Evolutionary conservation across 306 rosid genomes (phyloP), one percentile per base, ranked within the genome.

Genomic region (Glycine tomentella): DNA sequence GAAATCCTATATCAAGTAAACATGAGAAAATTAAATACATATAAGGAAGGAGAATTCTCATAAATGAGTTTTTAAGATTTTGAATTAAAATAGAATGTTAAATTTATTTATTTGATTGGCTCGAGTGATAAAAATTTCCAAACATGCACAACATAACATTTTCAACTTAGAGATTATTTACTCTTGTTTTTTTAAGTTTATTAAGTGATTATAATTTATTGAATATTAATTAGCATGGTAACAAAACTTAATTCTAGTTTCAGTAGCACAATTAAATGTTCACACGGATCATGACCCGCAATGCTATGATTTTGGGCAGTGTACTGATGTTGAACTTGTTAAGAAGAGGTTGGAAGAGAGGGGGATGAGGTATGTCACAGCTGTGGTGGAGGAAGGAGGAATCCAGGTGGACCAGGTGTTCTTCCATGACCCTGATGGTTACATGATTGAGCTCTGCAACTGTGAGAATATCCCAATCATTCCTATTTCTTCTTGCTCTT

Each of bases 341-440:
- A 89, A 90, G 87, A 90, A 83, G 79, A 89, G 88, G 91, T 83
- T 92, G 38, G 91, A 90, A 74, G 91, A 89, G 4, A 91, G 87
- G 90, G 95, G 91, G 7, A 89, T 92, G 90, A 92, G 86, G 73
- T 90, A 87, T 12, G 95, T 86, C 38, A 90, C 95, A 9, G 97
- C 95, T 0, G 50, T 89, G 85, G 97, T 92, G 15, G 93, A 90
- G 58, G 97, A 90, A 0, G 89, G 79, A 13, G 97, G 92, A 40
- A 49, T 4, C 13, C 85, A 78, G 81, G 95, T 92, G 68, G 93
- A 92, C 10, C 97, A 90, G 65, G 92, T 92, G 78, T 92, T 92
- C 84, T 92, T 92, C 86, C 95, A 92, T 76, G 97, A 92, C 85
- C 97, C 97, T 15, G 97, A 92, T 78, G 95, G 95, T 0, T 90